phyloP scores from a whole-genome alignment of 495 filamentous ascomycete species.

The Sporormia fimetaria region DNA sequence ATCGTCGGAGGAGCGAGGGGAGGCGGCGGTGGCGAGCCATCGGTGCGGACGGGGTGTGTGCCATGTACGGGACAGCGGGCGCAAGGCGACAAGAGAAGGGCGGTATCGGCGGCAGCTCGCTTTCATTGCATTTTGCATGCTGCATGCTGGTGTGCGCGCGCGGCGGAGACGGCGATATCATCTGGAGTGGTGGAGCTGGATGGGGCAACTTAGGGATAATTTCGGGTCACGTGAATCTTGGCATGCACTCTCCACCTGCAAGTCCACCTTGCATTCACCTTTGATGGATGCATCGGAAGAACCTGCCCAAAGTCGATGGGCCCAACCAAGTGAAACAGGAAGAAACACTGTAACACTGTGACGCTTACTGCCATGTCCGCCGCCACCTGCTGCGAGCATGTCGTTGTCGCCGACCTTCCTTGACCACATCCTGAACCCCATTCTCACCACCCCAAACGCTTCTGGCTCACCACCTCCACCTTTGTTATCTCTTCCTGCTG shows the following conservation, averaged over 20 bases:
- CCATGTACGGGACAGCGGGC: slow-evolving; percentile 5
- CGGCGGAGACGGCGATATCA: too few species aligned
- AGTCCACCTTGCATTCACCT: too few species aligned
- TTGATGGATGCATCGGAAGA: background rate
- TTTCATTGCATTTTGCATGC: too few species aligned
- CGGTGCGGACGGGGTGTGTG: slow-evolving; percentile 13
- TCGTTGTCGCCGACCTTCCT: slow-evolving; percentile 9
- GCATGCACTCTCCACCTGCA: too few species aligned
- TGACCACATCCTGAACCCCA: slow-evolving; percentile 21
- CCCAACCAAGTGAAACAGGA: background rate
- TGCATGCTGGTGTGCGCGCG: too few species aligned
- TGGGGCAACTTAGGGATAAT: too few species aligned
- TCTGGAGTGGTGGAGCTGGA: too few species aligned
- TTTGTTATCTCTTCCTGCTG: background rate
- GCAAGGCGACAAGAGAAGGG: background rate
- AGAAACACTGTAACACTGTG: background rate
- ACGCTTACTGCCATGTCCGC: slow-evolving; percentile 13
- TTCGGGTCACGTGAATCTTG: too few species aligned
- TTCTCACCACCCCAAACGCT: slow-evolving; percentile 2
- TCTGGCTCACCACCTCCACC: slow-evolving; percentile 2
- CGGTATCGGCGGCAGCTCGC: slow-evolving; percentile 1
- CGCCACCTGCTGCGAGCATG: slow-evolving; percentile 4
- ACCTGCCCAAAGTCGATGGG: background rate
- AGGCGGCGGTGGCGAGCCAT: slow-evolving; percentile 9
- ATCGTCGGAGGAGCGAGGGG: background rate